Evolutionary conservation across 441 rosid genomes (phyloP).

Genomic region (Gossypium aridum): DNA sequence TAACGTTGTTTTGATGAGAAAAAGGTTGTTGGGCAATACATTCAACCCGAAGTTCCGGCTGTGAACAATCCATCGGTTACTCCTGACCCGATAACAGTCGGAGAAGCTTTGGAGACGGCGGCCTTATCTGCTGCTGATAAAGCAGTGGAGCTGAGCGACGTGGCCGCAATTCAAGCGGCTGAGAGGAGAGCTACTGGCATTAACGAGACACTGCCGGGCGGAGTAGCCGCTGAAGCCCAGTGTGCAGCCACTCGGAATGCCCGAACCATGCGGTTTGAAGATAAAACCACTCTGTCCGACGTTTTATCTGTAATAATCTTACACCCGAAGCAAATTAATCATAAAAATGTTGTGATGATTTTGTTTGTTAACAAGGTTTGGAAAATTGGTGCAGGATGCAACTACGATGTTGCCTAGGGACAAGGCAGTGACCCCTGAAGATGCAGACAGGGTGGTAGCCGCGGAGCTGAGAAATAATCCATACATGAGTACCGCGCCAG

Average conservation of each 20-base stretch:
- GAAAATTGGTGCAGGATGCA: slow-evolving; percentile 31
- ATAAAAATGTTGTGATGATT: too few species aligned
- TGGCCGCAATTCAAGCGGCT: slow-evolving; percentile 50
- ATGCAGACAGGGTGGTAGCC: slow-evolving; percentile 41
- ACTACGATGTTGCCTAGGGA: slow-evolving; percentile 27
- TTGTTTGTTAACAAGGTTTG: not conserved
- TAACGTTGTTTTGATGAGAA: not conserved
- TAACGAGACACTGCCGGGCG: slow-evolving; percentile 26
- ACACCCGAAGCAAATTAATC: not conserved
- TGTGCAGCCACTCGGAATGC: slow-evolving; percentile 33
- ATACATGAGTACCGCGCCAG: slow-evolving; percentile 35
- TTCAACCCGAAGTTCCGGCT: slow-evolving; percentile 16
- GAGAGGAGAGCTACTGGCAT: slow-evolving; percentile 43
- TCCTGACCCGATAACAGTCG: slow-evolving; percentile 30
- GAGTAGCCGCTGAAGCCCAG: slow-evolving; percentile 40
- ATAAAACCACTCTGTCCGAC: slow-evolving; percentile 35
- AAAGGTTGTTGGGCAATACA: slow-evolving; percentile 29
- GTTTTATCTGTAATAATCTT: slow-evolving; percentile 27
- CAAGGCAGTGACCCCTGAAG: slow-evolving; percentile 37
- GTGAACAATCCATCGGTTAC: slow-evolving; percentile 7
- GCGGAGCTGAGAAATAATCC: slow-evolving; percentile 44
- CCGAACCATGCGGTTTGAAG: slow-evolving; percentile 15
- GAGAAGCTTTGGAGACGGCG: slow-evolving; percentile 51
- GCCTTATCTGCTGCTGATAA: slow-evolving; percentile 42
- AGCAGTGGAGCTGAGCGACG: slow-evolving; percentile 43